Evolutionary conservation across 192 early-diverging fungal genomes (phyloP).

Genomic region (Coemansia erecta): DNA sequence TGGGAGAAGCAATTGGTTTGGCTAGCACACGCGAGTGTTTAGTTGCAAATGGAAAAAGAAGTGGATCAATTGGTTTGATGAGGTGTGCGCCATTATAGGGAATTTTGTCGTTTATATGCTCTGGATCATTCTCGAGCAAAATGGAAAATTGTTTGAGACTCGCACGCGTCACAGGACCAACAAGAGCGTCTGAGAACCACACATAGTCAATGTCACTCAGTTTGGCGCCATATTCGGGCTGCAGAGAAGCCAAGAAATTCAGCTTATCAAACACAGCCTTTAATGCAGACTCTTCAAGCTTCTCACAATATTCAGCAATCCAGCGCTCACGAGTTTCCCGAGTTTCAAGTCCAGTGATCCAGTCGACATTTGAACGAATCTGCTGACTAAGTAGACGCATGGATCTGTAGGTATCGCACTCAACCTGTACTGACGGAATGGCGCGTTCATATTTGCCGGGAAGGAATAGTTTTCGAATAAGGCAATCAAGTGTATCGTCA

Average conservation of each 20-base stretch:
- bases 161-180: constrained; percentile 14
- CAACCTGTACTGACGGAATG: no score
- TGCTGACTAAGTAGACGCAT: no score
- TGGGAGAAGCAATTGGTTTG: constrained; percentile 29
- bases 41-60: constrained; percentile 52
- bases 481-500: no score
- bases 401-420: no score
- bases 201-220: constrained; percentile 38
- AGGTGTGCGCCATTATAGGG: constrained; percentile 48
- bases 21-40: constrained; percentile 14
- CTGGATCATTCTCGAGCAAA: constrained; percentile 36
- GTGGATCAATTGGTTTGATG: constrained; percentile 55
- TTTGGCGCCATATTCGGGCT: constrained; percentile 15
- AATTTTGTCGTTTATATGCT: constrained; percentile 37
- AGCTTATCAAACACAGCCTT: constrained; percentile 51
- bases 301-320: no score
- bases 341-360: no score
- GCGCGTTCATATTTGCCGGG: no score
- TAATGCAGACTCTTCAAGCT: background rate
- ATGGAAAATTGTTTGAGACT: constrained; percentile 25
- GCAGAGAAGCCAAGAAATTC: constrained; percentile 27
- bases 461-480: no score
- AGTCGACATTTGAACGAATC: no score
- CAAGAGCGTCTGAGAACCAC: constrained; percentile 38
- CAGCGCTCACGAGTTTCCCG: no score